phyloP scores from a whole-genome alignment of 2,329 filamentous ascomycete species.

The Scopulariopsis brevicaulis region DNA sequence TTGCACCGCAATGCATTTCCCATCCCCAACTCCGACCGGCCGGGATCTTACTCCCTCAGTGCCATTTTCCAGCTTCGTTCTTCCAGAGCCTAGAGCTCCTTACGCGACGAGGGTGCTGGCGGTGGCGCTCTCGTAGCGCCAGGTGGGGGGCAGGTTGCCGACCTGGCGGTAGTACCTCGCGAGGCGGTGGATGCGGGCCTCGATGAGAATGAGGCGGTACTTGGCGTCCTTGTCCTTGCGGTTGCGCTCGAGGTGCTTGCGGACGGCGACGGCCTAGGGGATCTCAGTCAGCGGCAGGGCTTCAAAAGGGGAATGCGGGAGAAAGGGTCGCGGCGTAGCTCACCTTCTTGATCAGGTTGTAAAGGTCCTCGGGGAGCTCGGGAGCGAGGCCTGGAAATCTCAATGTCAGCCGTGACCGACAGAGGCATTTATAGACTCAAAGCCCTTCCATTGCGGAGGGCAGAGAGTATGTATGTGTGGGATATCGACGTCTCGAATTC shows the following conservation, averaged over 20 bases:
- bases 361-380: conserved; percentile 98
- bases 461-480: not conserved
- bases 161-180: conserved; percentile 99
- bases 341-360: conserved; percentile 99
- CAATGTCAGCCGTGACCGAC: conserved; percentile 90
- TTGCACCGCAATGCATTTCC: conserved; percentile 4
- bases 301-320: not conserved
- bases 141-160: conserved; percentile 75
- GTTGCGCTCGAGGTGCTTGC: conserved; percentile 99
- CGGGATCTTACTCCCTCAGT: not conserved
- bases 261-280: conserved; percentile 79
- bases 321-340: conserved; percentile 4
- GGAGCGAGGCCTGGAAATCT: conserved; percentile 93
- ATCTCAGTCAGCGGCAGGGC: conserved; percentile 8
- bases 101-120: conserved; percentile 90
- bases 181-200: conserved; percentile 99
- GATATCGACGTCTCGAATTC: conserved; percentile 17
- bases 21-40: conserved; percentile 3
- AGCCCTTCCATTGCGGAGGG: not conserved
- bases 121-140: conserved; percentile 98
- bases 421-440: conserved; percentile 51
- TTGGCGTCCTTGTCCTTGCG: conserved; percentile 99
- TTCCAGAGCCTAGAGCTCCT: conserved; percentile 17
- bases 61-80: not conserved
- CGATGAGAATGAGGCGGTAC: conserved; percentile 99